A percentile compares a stretch with the other conserved stretches of the same genome.
Evolutionary conservation across 169 alveolate genomes (phyloP).

Genomic region (Plasmodium vinckei): DNA sequence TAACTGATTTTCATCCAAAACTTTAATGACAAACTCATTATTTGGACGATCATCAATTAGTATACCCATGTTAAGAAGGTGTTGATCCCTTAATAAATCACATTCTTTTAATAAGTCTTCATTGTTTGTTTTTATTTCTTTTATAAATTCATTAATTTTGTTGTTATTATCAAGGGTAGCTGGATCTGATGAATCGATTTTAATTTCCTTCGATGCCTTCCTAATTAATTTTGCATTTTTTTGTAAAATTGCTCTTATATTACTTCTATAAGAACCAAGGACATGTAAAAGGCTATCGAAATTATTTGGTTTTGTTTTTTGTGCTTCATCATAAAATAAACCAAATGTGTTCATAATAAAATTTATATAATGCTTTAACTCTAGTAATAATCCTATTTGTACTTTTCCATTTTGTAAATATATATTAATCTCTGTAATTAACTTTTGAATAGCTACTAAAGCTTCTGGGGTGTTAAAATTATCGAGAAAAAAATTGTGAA

Average conservation of each 20-base stretch:
- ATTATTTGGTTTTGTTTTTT: conserved; percentile 62
- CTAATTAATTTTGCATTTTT: conserved; percentile 78
- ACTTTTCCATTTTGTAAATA: conserved; percentile 77
- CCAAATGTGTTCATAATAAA: conserved; percentile 83
- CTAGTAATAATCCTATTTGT: conserved; percentile 68
- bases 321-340: conserved; percentile 76
- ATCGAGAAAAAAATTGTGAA: conserved; percentile 39
- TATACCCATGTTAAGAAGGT: conserved; percentile 91
- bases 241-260: conserved; percentile 67
- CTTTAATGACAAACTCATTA: conserved; percentile 88
- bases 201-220: conserved; percentile 77
- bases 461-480: conserved; percentile 93
- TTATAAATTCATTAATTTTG: conserved; percentile 54
- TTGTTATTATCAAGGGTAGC: conserved; percentile 80
- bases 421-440: conserved; percentile 83
- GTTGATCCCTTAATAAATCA: conserved; percentile 95
- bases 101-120: conserved; percentile 85
- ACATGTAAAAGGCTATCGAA: conserved; percentile 58
- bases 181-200: conserved; percentile 79
- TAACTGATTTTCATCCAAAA: conserved; percentile 84
- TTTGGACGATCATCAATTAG: conserved; percentile 94
- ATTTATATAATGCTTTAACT: conserved; percentile 76
- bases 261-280: conserved; percentile 79
- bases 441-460: conserved; percentile 80
- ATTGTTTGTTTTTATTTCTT: conserved; percentile 71